These are phyloP conservation scores for Myxozyma sirexii DNA, from an alignment of 805 yeast genomes.

Conservation along the genomic window DNA sequence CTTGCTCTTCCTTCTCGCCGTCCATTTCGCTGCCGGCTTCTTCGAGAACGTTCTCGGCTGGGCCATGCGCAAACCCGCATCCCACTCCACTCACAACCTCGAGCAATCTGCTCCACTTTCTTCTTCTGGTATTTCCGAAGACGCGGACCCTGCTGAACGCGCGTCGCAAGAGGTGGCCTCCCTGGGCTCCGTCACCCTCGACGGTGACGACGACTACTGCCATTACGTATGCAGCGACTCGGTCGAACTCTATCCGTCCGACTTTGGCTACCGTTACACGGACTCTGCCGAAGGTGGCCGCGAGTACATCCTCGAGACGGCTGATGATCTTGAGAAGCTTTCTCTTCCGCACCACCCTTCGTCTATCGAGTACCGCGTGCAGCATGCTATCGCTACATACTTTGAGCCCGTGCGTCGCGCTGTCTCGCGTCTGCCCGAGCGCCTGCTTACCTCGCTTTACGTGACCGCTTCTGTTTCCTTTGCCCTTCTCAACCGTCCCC, in stretches of 20 bases:
- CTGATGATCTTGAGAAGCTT: slow-evolving; percentile 26
- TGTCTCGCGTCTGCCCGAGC: slow-evolving; percentile 31
- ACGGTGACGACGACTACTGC: slow-evolving; percentile 14
- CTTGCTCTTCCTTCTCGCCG: slow-evolving; percentile 54
- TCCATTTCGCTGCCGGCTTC: slow-evolving; percentile 60
- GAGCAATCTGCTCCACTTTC: neutral
- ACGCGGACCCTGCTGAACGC: slow-evolving; percentile 3
- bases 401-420: slow-evolving; percentile 25
- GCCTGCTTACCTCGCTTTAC: slow-evolving; percentile 38
- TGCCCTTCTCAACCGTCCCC: slow-evolving; percentile 61
- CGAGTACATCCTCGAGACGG: slow-evolving; percentile 26
- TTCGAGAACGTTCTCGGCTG: slow-evolving; percentile 52
- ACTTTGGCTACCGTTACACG: slow-evolving; percentile 36
- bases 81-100: neutral
- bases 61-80: slow-evolving; percentile 40
- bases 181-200: slow-evolving; percentile 22
- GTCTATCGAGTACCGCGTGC: slow-evolving; percentile 26
- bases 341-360: slow-evolving; percentile 21
- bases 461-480: slow-evolving; percentile 48
- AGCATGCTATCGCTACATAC: slow-evolving; percentile 21
- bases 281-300: slow-evolving; percentile 42
- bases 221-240: neutral
- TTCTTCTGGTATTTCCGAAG: too few species aligned
- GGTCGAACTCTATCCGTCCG: slow-evolving; percentile 11
- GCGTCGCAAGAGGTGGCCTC: slow-evolving; percentile 21